Evolutionary conservation across 2,329 filamentous ascomycete genomes (phyloP).

Genomic region (Zymoseptoria tritici): DNA sequence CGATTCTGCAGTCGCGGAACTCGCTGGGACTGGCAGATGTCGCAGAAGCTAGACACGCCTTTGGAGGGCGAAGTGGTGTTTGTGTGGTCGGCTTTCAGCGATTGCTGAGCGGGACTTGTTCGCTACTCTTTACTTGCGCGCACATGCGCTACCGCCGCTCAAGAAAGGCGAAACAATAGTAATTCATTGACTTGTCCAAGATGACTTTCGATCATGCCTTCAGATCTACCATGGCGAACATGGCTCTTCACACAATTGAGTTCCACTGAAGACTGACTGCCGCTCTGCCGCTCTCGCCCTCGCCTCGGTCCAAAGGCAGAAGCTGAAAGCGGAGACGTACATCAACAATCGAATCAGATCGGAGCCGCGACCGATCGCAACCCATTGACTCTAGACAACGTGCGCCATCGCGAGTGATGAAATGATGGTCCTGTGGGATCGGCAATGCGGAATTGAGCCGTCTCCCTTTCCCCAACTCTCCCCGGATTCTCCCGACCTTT

Average conservation of each 20-base stretch:
- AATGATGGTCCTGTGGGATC: not conserved
- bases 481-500: too few relatives aligned
- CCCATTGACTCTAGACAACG: not conserved
- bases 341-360: not conserved
- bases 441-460: not conserved
- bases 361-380: not conserved
- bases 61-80: not conserved
- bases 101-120: not conserved
- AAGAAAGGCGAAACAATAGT: not conserved
- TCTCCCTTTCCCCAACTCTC: too few relatives aligned
- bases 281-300: too few relatives aligned
- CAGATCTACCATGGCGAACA: too few relatives aligned
- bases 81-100: slow-evolving; percentile 1
- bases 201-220: not conserved
- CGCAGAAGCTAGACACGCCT: not conserved
- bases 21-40: slow-evolving; percentile 5
- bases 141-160: not conserved
- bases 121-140: not conserved
- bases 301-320: not conserved
- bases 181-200: not conserved
- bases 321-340: not conserved
- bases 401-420: not conserved
- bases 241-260: too few relatives aligned
- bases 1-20: slow-evolving; percentile 19
- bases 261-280: too few relatives aligned